Conservation (phyloP, 805 yeast genomes). For the Lipomyces oligophaga region DNA sequence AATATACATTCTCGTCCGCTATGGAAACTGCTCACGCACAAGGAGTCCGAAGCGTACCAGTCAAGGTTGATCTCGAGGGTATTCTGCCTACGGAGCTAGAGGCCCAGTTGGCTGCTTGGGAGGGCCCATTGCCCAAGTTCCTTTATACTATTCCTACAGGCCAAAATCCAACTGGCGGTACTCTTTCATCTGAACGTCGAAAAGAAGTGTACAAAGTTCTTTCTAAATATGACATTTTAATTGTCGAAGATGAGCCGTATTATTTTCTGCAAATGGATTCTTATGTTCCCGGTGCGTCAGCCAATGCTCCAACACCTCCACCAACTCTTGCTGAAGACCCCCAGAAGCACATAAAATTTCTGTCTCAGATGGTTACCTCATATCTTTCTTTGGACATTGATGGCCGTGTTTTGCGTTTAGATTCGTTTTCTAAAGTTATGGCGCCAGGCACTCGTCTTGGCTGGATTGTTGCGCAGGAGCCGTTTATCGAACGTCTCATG, state of each 20-base stretch:
- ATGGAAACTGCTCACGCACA: slow-evolving; percentile 63
- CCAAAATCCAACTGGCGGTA: slow-evolving; percentile 80
- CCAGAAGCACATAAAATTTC: slow-evolving; percentile 43
- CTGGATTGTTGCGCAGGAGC: slow-evolving; percentile 64
- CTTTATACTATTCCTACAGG: slow-evolving; percentile 48
- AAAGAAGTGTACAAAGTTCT: slow-evolving; percentile 56
- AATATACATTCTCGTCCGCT: slow-evolving; percentile 71
- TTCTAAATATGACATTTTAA: slow-evolving; percentile 62
- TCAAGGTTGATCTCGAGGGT: slow-evolving; percentile 61
- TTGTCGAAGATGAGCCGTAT: slow-evolving; percentile 85
- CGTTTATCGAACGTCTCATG: slow-evolving; percentile 49
- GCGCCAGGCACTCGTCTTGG: slow-evolving; percentile 78
- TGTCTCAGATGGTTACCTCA: slow-evolving; percentile 55
- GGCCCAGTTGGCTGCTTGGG: slow-evolving; percentile 58
- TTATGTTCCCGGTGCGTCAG: slow-evolving; percentile 20
- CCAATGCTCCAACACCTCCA: slow-evolving; percentile 13
- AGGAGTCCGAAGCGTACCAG: slow-evolving; percentile 60
- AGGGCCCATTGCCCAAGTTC: slow-evolving; percentile 44
- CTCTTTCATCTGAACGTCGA: slow-evolving; percentile 57
- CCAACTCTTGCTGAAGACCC: slow-evolving; percentile 40
- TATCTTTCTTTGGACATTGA: slow-evolving; percentile 67
- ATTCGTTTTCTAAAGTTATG: slow-evolving; percentile 71
- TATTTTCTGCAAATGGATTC: slow-evolving; percentile 59
- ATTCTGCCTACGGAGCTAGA: slow-evolving; percentile 57
- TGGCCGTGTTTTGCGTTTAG: slow-evolving; percentile 74